These are phyloP conservation scores for Strigomonas culicis DNA, from an alignment of 208 protist genomes.

Conservation along the genomic window DNA sequence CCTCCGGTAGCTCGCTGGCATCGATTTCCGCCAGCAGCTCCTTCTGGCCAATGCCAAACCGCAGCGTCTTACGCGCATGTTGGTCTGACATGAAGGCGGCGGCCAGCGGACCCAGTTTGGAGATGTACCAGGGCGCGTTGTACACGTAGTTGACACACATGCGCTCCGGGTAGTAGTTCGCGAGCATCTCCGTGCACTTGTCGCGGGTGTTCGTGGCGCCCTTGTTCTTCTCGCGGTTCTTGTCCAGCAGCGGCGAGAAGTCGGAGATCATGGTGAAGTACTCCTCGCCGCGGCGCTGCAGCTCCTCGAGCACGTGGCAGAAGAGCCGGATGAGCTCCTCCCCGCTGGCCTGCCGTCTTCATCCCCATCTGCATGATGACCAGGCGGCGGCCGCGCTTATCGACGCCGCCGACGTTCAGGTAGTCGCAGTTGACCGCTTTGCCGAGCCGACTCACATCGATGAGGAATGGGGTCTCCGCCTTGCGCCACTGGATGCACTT, in stretches of 20 bases:
- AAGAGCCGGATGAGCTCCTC: slow-evolving; percentile 50
- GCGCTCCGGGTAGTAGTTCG: slow-evolving; percentile 71
- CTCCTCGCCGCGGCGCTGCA: slow-evolving; percentile 52
- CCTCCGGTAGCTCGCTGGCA: slow-evolving; percentile 25
- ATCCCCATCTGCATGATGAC: slow-evolving; percentile 55
- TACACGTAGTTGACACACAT: slow-evolving; percentile 46
- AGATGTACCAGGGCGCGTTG: slow-evolving; percentile 59
- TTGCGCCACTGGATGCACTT: slow-evolving; percentile 50
- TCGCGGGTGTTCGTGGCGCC: slow-evolving; percentile 38
- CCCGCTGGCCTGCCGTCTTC: slow-evolving; percentile 35
- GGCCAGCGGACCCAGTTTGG: slow-evolving; percentile 25
- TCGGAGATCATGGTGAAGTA: slow-evolving; percentile 64
- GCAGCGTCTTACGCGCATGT: slow-evolving; percentile 37
- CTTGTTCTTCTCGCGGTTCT: slow-evolving; percentile 29
- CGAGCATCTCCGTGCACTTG: slow-evolving; percentile 55
- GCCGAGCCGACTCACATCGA: slow-evolving; percentile 30
- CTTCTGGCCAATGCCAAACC: slow-evolving; percentile 27
- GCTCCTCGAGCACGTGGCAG: slow-evolving; percentile 65
- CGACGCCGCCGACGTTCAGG: slow-evolving; percentile 35
- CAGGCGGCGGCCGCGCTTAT: slow-evolving; percentile 34
- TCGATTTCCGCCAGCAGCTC: slow-evolving; percentile 41
- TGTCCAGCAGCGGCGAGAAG: slow-evolving; percentile 57
- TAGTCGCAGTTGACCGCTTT: slow-evolving; percentile 39
- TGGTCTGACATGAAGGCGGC: slow-evolving; percentile 54
- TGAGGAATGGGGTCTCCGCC: slow-evolving; percentile 38